A percentile compares a stretch with the other conserved stretches of the same genome.
These are phyloP conservation scores for Penicillium samsonianum DNA, from an alignment of 495 filamentous ascomycete genomes.

Conservation along the genomic window DNA sequence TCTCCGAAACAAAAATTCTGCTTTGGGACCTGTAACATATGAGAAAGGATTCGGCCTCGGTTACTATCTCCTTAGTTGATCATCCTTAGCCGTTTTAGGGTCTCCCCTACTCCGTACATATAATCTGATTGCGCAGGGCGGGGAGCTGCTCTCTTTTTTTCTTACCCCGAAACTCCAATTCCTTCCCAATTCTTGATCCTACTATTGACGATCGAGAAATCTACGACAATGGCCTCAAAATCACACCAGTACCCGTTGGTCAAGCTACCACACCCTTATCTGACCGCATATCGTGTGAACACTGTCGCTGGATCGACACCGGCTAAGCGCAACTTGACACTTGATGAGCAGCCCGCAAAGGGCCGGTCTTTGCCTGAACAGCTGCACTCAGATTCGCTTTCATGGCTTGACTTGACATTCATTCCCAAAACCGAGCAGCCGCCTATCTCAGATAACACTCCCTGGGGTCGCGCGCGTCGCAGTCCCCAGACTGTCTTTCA, in stretches of 20 bases:
- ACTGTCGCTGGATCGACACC: conserved; percentile 25
- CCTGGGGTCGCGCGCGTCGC: conserved; percentile 47
- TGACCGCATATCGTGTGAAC: conserved; percentile 35
- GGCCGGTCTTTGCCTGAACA: conserved; percentile 32
- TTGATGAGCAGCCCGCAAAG: conserved; percentile 30
- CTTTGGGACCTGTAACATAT: no score
- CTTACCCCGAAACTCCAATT: background rate
- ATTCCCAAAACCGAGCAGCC: conserved; percentile 28
- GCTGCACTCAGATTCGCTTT: conserved; percentile 35
- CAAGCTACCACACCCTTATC: conserved; percentile 36
- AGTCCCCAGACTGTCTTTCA: conserved; percentile 40
- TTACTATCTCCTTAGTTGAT: conserved; percentile 7
- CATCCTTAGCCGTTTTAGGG: conserved; percentile 7
- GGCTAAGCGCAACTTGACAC: conserved; percentile 24
- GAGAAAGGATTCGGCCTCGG: conserved; percentile 5
- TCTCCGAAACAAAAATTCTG: no score
- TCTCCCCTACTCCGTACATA: conserved; percentile 5
- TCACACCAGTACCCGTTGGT: conserved; percentile 28
- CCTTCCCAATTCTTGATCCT: background rate
- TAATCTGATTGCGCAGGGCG: background rate
- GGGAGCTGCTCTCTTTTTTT: conserved; percentile 1
- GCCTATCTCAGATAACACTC: conserved; percentile 43
- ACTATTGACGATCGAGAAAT: background rate
- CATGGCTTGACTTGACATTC: conserved; percentile 34
- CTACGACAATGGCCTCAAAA: conserved; percentile 21